phyloP scores from a whole-genome alignment of 306 rosid genomes.

The Amphicarpaea edgeworthii region DNA sequence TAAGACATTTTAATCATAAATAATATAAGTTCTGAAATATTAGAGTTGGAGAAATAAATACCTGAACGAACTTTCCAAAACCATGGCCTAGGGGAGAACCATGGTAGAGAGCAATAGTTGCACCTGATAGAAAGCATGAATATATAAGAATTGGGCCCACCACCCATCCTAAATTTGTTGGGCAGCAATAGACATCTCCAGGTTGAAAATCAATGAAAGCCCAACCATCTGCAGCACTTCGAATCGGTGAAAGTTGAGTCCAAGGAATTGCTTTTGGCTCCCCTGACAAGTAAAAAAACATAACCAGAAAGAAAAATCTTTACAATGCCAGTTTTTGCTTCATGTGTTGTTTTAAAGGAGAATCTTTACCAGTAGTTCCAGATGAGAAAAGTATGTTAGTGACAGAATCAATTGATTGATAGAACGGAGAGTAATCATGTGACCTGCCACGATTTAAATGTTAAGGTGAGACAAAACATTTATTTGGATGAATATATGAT shows the following conservation, averaged over 20 bases:
- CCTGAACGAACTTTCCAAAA: constrained; percentile 95
- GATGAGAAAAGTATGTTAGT: constrained; percentile 94
- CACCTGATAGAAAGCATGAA: constrained; percentile 72
- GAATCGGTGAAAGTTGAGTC: constrained; percentile 91
- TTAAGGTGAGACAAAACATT: constrained; percentile 35
- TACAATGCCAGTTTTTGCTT: constrained; percentile 2
- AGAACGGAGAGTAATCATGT: constrained; percentile 61
- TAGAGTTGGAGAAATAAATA: constrained; percentile 52
- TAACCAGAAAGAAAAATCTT: constrained; percentile 37
- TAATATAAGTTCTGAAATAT: constrained; percentile 1
- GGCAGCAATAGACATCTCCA: constrained; percentile 85
- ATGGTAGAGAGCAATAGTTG: constrained; percentile 93
- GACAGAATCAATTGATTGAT: constrained; percentile 67
- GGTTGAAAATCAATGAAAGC: constrained; percentile 64
- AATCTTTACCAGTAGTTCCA: constrained; percentile 86
- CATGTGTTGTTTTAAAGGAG: constrained; percentile 19
- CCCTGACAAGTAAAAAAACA: constrained; percentile 55
- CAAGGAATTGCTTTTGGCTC: constrained; percentile 97
- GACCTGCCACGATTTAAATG: constrained; percentile 61
- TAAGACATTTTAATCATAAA: neutral
- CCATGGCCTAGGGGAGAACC: constrained; percentile 93
- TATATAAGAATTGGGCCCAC: constrained; percentile 82
- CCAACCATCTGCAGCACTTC: constrained; percentile 83
- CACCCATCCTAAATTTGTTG: constrained; percentile 96
- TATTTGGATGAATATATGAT: constrained; percentile 5